Conservation (phyloP, 768 basidiomycete species). For the Trametes cubensis region DNA sequence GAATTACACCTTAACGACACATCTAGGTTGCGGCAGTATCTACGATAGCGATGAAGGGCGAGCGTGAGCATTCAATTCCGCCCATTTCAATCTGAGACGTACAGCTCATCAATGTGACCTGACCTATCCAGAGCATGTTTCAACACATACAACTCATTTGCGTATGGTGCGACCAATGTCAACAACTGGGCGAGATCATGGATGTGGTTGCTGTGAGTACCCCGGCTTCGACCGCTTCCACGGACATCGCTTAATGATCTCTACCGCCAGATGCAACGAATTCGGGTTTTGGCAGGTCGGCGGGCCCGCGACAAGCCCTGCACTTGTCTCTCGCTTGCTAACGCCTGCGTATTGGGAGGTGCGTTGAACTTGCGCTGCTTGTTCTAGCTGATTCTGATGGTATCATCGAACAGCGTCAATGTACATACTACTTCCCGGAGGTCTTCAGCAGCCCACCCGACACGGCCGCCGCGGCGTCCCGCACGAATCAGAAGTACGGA, state of each 20-base stretch:
- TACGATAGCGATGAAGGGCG: too few relatives aligned
- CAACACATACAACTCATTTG: slow-evolving; percentile 43
- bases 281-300: slow-evolving; percentile 54
- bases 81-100: neutral
- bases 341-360: slow-evolving; percentile 57
- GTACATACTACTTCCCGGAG: slow-evolving; percentile 65
- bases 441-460: slow-evolving; percentile 45
- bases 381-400: too few relatives aligned
- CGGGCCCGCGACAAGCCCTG: slow-evolving; percentile 41
- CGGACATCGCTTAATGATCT: neutral
- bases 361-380: too few relatives aligned
- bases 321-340: slow-evolving; percentile 56
- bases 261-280: slow-evolving; percentile 59
- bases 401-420: slow-evolving; percentile 47
- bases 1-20: too few relatives aligned
- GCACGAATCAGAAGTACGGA: slow-evolving; percentile 52
- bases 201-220: slow-evolving; percentile 64
- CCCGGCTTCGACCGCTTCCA: too few relatives aligned
- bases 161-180: slow-evolving; percentile 57
- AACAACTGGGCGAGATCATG: slow-evolving; percentile 64
- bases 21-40: slow-evolving; percentile 42
- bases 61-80: slow-evolving; percentile 26
- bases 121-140: slow-evolving; percentile 37
- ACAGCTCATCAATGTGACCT: neutral
- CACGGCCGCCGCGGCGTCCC: slow-evolving; percentile 42